A percentile compares a stretch with the other conserved stretches of the same genome.
phyloP scores from a whole-genome alignment of 176 grass and related monocot species.

The Zizania latifolia region DNA sequence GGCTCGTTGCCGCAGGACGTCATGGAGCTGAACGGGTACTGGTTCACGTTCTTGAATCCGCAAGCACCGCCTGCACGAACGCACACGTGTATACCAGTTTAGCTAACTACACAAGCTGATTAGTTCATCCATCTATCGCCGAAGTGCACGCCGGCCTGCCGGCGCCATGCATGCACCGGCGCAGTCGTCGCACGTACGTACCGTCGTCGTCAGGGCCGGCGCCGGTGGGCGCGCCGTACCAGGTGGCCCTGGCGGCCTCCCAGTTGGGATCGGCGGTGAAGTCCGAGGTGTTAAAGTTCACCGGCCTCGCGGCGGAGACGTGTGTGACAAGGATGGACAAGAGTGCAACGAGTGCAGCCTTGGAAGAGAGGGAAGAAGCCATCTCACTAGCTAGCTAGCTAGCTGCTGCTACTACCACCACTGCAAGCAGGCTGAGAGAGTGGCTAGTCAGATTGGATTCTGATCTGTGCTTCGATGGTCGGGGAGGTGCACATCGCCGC shows the following conservation, averaged over 20 bases:
- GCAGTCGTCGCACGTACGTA: neutral
- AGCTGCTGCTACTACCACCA: neutral
- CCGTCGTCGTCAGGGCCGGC: constrained; percentile 55
- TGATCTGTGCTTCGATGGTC: constrained; percentile 22
- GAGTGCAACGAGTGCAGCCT: constrained; percentile 13
- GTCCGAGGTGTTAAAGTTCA: constrained; percentile 3
- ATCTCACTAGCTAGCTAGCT: neutral
- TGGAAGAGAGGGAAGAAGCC: neutral
- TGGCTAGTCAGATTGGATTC: neutral
- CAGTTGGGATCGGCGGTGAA: constrained; percentile 43
- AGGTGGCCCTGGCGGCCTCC: constrained; percentile 53
- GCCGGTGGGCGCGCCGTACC: constrained; percentile 64
- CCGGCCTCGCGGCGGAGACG: neutral
- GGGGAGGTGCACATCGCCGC: constrained; percentile 3
- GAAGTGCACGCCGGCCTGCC: neutral
- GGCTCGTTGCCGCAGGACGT: constrained; percentile 55
- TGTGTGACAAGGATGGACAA: constrained; percentile 16
- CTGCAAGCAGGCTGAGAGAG: neutral
- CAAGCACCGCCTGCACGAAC: constrained; percentile 47
- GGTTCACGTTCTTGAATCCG: constrained; percentile 50
- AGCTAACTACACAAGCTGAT: neutral
- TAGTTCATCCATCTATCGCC: neutral
- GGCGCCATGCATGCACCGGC: neutral
- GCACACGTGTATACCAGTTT: neutral
- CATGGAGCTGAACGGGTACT: constrained; percentile 48